Percentiles rank a stretch among this genome's conserved stretches.
Evolutionary conservation across 2,329 filamentous ascomycete species (phyloP).

Genomic region (Aureobasidium sp.): DNA sequence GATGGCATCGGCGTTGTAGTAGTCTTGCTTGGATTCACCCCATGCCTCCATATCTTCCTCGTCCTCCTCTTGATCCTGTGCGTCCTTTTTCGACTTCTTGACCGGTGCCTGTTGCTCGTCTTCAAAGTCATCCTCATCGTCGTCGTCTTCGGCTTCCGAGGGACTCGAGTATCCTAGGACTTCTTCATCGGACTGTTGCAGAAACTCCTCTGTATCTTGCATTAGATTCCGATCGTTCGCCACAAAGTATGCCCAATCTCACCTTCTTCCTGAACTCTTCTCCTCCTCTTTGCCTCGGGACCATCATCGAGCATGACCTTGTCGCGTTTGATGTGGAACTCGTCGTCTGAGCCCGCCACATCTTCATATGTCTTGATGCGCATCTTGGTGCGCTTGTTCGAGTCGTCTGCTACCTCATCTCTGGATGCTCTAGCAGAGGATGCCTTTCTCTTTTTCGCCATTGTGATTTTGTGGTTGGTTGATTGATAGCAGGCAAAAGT

Average conservation of each 20-base stretch:
- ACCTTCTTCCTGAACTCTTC: conserved; percentile 50
- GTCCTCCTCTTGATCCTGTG: conserved; percentile 35
- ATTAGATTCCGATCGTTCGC: neutral
- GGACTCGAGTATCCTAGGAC: conserved; percentile 42
- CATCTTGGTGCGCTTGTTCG: conserved; percentile 41
- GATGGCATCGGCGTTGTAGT: conserved; percentile 80
- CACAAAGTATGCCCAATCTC: neutral
- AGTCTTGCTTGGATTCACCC: conserved; percentile 81
- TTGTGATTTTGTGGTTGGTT: neutral
- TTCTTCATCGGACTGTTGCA: conserved; percentile 55
- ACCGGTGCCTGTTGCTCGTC: conserved; percentile 26
- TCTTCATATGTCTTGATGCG: conserved; percentile 59
- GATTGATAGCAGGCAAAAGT: neutral
- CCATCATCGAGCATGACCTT: conserved; percentile 78
- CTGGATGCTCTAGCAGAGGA: neutral
- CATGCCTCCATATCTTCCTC: conserved; percentile 61
- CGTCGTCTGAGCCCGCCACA: conserved; percentile 88
- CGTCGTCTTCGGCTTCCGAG: conserved; percentile 38
- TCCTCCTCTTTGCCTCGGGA: conserved; percentile 66
- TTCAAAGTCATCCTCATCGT: conserved; percentile 45
- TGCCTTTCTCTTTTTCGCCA: conserved; percentile 19
- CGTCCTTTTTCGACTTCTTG: conserved; percentile 16
- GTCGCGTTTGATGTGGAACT: conserved; percentile 82
- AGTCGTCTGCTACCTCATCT: conserved; percentile 20
- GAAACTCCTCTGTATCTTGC: conserved; percentile 41